Percentiles rank a stretch among this genome's conserved stretches.
phyloP scores from a whole-genome alignment of 176 grass and related monocot species.

The Oryza coarctata region DNA sequence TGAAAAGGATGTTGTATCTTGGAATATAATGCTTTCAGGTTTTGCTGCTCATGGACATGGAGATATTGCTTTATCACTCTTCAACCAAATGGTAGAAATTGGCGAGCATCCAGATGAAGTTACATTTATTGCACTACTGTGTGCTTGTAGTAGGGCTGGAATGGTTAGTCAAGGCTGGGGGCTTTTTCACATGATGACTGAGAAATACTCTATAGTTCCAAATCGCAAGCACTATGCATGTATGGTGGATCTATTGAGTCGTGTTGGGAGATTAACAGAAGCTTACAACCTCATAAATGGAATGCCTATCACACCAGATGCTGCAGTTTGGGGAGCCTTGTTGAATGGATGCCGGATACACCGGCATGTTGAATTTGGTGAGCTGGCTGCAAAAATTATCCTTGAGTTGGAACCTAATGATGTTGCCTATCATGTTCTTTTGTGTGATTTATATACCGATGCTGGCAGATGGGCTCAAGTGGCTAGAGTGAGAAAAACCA shows the following conservation, averaged over 20 bases:
- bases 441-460: slow-evolving; percentile 87
- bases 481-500: slow-evolving; percentile 69
- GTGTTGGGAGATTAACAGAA: slow-evolving; percentile 65
- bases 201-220: slow-evolving; percentile 66
- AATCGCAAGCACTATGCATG: slow-evolving; percentile 95
- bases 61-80: slow-evolving; percentile 60
- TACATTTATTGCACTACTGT: slow-evolving; percentile 74
- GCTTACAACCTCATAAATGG: slow-evolving; percentile 71
- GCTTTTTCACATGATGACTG: slow-evolving; percentile 65
- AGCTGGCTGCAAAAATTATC: slow-evolving; percentile 69
- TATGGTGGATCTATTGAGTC: slow-evolving; percentile 92
- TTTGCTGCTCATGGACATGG: slow-evolving; percentile 61
- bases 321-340: slow-evolving; percentile 81
- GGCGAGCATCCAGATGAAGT: slow-evolving; percentile 83
- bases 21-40: slow-evolving; percentile 88
- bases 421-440: slow-evolving; percentile 75
- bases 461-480: slow-evolving; percentile 70
- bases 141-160: slow-evolving; percentile 78
- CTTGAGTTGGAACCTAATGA: slow-evolving; percentile 76
- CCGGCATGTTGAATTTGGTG: slow-evolving; percentile 69
- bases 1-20: slow-evolving; percentile 79
- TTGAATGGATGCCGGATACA: slow-evolving; percentile 91
- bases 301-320: slow-evolving; percentile 77
- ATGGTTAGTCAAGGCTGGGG: slow-evolving; percentile 81
- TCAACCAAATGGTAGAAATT: slow-evolving; percentile 61